phyloP scores from a whole-genome alignment of 164 flowering plant species.

The Magnolia sinica region DNA sequence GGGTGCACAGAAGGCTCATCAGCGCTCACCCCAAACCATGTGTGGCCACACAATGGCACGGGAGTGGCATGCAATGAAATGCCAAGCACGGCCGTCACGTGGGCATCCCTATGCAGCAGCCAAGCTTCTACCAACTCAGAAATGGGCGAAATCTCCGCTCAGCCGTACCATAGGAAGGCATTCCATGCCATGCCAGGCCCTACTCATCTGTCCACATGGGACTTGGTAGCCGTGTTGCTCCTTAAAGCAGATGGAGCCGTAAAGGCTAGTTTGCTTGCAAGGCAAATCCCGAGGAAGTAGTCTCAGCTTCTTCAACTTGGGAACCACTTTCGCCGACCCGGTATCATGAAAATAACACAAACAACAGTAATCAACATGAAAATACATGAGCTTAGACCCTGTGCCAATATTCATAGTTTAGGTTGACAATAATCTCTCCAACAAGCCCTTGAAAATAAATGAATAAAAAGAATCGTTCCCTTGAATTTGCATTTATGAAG shows the following conservation, averaged over 20 bases:
- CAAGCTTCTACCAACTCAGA: no score
- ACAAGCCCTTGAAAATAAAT: background rate
- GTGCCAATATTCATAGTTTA: background rate
- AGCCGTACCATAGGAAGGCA: no score
- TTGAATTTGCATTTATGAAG: background rate
- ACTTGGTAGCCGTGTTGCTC: no score
- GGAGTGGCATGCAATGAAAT: no score
- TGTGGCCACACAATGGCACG: no score
- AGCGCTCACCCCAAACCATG: no score
- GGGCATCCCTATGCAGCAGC: no score
- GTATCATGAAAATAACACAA: background rate
- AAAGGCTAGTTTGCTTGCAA: slow-evolving; percentile 25
- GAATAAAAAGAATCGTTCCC: background rate
- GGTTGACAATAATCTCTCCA: background rate
- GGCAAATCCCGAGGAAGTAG: slow-evolving; percentile 1
- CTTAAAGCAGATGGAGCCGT: slow-evolving; percentile 11
- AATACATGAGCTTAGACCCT: background rate
- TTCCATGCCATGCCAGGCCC: no score
- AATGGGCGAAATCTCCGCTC: no score
- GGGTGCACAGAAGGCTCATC: no score
- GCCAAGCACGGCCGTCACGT: no score
- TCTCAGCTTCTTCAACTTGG: slow-evolving; percentile 12
- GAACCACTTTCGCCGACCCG: background rate
- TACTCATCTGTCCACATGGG: no score
- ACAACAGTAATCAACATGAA: background rate